A percentile compares a stretch with the other conserved stretches of the same genome.
Conservation (phyloP, 495 filamentous ascomycete species). For the Chaetomium tenue region DNA sequence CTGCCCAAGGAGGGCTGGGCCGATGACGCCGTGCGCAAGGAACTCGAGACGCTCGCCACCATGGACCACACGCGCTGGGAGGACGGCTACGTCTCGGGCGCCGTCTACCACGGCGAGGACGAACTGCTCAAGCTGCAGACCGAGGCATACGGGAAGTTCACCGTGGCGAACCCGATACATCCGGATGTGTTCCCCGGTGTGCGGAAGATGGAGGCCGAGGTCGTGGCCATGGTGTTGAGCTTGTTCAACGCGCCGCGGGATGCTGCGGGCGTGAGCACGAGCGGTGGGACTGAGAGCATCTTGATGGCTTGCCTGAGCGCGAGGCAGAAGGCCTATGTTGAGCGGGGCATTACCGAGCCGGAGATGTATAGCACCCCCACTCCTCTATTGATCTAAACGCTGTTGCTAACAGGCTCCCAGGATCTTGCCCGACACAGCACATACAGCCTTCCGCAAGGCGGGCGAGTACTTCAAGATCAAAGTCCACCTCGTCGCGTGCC, state of each 20-base stretch:
- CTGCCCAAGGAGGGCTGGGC: constrained; percentile 87
- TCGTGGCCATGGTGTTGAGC: constrained; percentile 91
- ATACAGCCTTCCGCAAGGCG: constrained; percentile 96
- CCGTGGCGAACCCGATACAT: constrained; percentile 97
- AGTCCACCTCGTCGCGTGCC: constrained; percentile 83
- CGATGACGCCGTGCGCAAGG: constrained; percentile 71
- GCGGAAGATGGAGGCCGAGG: constrained; percentile 98
- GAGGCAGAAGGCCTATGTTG: constrained; percentile 78
- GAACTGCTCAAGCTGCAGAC: constrained; percentile 80
- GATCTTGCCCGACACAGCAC: constrained; percentile 91
- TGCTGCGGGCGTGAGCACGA: constrained; percentile 85
- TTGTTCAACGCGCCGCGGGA: constrained; percentile 88
- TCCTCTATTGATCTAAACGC: background rate
- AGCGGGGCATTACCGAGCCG: constrained; percentile 85
- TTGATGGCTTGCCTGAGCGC: constrained; percentile 89
- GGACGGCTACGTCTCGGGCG: constrained; percentile 89
- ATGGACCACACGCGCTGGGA: constrained; percentile 98
- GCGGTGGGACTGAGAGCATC: constrained; percentile 93
- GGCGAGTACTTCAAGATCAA: constrained; percentile 94
- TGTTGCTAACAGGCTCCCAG: constrained; percentile 40
- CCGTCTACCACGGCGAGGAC: constrained; percentile 93
- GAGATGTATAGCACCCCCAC: constrained; percentile 65
- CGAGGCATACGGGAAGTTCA: constrained; percentile 89
- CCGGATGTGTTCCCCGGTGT: constrained; percentile 98
- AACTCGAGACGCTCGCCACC: constrained; percentile 71